Percentiles rank a stretch among this genome's conserved stretches.
Conservation (phyloP, 2,329 filamentous ascomycete genomes). For the Fusarium praegraminearum region DNA sequence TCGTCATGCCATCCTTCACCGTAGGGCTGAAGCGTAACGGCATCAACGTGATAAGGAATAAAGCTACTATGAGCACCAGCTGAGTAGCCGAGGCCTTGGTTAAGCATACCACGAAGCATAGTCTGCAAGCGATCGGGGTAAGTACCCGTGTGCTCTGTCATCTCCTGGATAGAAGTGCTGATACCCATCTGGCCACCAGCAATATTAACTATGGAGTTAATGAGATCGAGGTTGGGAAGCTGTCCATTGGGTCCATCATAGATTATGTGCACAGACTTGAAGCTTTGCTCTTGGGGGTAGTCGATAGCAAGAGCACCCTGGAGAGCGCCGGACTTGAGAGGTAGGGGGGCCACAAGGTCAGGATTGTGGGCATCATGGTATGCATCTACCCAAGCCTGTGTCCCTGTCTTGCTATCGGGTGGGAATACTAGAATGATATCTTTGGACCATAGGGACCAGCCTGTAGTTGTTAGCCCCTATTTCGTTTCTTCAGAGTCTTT, state of each 20-base stretch:
- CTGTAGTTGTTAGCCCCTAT: conserved; percentile 53
- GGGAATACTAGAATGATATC: conserved; percentile 95
- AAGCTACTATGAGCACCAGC: conserved; percentile 95
- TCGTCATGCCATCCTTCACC: conserved; percentile 97
- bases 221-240: conserved; percentile 92
- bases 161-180: conserved; percentile 83
- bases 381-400: conserved; percentile 96
- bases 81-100: conserved; percentile 88
- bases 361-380: conserved; percentile 92
- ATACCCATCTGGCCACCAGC: conserved; percentile 94
- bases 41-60: conserved; percentile 97
- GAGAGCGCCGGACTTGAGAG: conserved; percentile 91
- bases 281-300: conserved; percentile 85
- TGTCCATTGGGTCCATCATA: conserved; percentile 98
- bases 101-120: conserved; percentile 92
- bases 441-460: conserved; percentile 98
- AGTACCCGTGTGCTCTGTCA: conserved; percentile 83
- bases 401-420: conserved; percentile 87
- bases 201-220: conserved; percentile 93
- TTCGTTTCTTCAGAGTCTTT: neutral
- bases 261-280: conserved; percentile 88
- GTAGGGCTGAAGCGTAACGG: conserved; percentile 90
- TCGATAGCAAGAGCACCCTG: conserved; percentile 95
- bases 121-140: conserved; percentile 87
- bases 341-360: conserved; percentile 76